A percentile compares a stretch with the other conserved stretches of the same genome.
These are phyloP conservation scores for Rhizoclosmatium globosum DNA, from an alignment of 192 early-diverging fungal genomes.

Conservation along the genomic window DNA sequence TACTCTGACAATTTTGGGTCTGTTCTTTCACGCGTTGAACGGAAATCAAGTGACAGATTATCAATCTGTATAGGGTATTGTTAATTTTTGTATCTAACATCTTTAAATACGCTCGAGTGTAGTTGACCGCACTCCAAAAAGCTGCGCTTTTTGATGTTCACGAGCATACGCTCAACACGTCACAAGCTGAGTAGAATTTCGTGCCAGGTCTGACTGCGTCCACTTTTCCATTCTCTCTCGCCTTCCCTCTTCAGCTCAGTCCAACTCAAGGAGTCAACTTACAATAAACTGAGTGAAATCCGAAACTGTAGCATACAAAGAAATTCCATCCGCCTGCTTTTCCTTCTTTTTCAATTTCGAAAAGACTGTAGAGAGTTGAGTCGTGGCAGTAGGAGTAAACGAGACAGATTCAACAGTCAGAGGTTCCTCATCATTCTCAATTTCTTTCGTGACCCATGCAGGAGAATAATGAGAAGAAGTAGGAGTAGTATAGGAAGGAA, in stretches of 20 bases:
- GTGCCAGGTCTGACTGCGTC: too few species aligned
- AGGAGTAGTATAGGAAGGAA: neutral
- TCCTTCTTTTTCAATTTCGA: neutral
- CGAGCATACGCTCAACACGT: too few species aligned
- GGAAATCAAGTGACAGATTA: conserved; percentile 31
- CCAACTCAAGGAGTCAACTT: too few species aligned
- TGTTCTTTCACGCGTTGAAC: conserved; percentile 23
- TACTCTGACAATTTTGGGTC: conserved; percentile 32
- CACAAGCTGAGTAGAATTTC: too few species aligned
- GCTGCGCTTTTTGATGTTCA: neutral
- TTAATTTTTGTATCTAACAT: too few species aligned
- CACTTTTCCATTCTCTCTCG: too few species aligned
- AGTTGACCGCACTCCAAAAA: neutral
- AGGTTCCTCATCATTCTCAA: conserved; percentile 13
- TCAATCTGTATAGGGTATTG: neutral
- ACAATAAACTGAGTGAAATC: conserved; percentile 19
- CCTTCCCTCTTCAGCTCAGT: too few species aligned
- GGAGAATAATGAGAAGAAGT: conserved; percentile 5
- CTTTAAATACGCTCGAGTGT: neutral
- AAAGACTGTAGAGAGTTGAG: neutral
- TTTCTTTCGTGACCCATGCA: conserved; percentile 26
- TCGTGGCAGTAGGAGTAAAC: neutral
- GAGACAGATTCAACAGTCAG: conserved; percentile 6
- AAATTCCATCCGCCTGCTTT: neutral
- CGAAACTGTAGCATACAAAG: neutral